Evolutionary conservation across 345 rosid genomes (phyloP).

Genomic region (Gossypium raimondii): DNA sequence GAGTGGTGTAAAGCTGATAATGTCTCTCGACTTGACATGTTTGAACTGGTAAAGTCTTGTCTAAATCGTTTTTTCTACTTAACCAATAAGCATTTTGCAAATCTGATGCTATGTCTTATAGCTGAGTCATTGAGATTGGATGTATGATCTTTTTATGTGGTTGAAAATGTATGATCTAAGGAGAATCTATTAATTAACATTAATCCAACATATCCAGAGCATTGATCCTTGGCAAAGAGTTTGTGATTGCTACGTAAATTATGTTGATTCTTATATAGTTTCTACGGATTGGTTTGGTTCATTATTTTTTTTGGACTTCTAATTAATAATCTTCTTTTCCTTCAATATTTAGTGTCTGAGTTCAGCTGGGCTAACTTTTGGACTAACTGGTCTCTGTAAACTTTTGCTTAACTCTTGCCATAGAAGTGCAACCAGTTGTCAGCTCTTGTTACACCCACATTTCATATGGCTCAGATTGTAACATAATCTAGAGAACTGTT

Average conservation of each 20-base stretch:
- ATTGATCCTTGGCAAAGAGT: background rate
- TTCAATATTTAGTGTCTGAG: background rate
- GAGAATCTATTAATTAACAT: background rate
- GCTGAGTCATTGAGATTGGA: conserved; percentile 2
- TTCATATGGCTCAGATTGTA: background rate
- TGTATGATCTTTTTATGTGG: background rate
- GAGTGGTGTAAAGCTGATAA: conserved; percentile 44
- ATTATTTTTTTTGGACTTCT: background rate
- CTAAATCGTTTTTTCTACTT: background rate
- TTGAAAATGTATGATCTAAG: background rate
- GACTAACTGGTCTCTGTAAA: background rate
- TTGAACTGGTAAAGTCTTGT: conserved; percentile 53
- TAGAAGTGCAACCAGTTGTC: background rate
- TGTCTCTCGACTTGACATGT: conserved; percentile 57
- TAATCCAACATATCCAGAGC: background rate
- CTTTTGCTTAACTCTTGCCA: background rate
- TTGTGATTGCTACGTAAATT: background rate
- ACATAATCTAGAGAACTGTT: background rate
- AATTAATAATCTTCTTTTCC: background rate
- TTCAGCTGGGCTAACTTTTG: background rate
- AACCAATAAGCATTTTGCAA: background rate
- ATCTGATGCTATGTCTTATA: conserved; percentile 3
- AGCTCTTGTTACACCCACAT: no score
- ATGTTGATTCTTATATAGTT: background rate
- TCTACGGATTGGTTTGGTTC: conserved; percentile 1